Evolutionary conservation across 192 early-diverging fungal species (phyloP), one percentile per base, ranked within the genome.

Genomic region (Lobosporangium transversale): DNA sequence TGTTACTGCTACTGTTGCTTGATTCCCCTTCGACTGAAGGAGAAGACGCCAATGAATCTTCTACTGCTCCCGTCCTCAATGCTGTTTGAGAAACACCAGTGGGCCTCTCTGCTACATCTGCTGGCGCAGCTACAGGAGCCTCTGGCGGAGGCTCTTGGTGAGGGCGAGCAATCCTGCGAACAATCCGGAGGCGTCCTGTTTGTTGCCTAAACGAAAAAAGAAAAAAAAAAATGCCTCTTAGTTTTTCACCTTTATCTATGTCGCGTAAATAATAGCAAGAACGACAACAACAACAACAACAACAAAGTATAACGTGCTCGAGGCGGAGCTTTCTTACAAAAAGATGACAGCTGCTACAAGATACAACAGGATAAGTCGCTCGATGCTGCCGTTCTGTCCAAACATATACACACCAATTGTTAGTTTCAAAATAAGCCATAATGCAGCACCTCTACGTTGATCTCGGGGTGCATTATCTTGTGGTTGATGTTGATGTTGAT

Each of bases 391-490:
- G 40, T 90, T 86, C 36, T 89, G 88, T 3, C 84, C 81, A 50
- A 89, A 86, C 10, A 91, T 62, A 54, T 84, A 90, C 27, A 91
- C 54, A 17, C 85, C 53, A 47, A 91, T 85, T 3, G 82, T 66
- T 27, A 91, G 58, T 61, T 91, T 91, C 61, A 89, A 44, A 40
- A 86, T 67, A 24, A 91, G 53, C 88, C 86, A 90, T 14, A 90
- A 61, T 0, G 85, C 75, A 1, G 82, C 65, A 3, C 70, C 74
- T 62, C 85, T 68, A 8, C 82, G 61, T 30, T 79, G 76, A 50
- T 79, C 64, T 47, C 81, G 36, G 24, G 67, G 76, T 1, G 48
- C 67, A 24, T 42, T 55, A 31, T 79, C 76, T 32, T 79, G 75
- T 43, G 63, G 37, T 40, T 7, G 37, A 7, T 40, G 37, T 40